phyloP scores from a whole-genome alignment of 2,329 filamentous ascomycete species.

The Colletotrichum coccodes region DNA sequence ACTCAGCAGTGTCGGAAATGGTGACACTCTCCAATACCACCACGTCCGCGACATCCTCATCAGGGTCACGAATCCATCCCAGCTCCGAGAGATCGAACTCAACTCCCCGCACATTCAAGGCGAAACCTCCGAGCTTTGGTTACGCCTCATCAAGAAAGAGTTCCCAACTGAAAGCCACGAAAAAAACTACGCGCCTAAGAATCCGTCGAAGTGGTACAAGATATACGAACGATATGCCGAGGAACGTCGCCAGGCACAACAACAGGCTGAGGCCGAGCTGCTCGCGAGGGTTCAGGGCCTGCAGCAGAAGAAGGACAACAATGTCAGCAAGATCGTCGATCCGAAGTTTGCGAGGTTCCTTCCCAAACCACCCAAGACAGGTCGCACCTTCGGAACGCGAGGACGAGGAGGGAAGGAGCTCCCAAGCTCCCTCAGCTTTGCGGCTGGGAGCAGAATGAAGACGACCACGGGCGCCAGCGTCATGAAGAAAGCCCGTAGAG shows the following conservation, averaged over 20 bases:
- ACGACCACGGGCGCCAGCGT: conserved; percentile 61
- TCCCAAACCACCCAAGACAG: conserved; percentile 52
- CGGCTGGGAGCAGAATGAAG: conserved; percentile 62
- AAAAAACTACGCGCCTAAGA: conserved; percentile 72
- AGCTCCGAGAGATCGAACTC: conserved; percentile 79
- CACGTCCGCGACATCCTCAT: conserved; percentile 72
- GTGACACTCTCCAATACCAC: conserved; percentile 56
- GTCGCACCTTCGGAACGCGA: conserved; percentile 35
- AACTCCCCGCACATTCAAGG: conserved; percentile 81
- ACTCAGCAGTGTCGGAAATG: conserved; percentile 77
- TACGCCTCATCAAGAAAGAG: conserved; percentile 80
- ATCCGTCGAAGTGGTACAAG: conserved; percentile 79
- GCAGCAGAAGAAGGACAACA: conserved; percentile 65
- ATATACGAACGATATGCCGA: conserved; percentile 78
- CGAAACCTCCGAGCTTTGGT: conserved; percentile 79
- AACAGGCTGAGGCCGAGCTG: conserved; percentile 69
- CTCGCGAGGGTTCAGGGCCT: conserved; percentile 67
- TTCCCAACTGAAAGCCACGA: conserved; percentile 72
- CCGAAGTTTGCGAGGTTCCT: conserved; percentile 48
- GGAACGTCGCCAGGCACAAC: conserved; percentile 65
- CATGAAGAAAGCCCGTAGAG: conserved; percentile 65
- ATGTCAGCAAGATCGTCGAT: conserved; percentile 67
- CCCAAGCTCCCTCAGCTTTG: conserved; percentile 53
- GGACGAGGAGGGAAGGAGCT: conserved; percentile 39
- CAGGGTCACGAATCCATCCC: conserved; percentile 76